phyloP scores from a whole-genome alignment of 495 filamentous ascomycete species.

The Xylaria venustula region DNA sequence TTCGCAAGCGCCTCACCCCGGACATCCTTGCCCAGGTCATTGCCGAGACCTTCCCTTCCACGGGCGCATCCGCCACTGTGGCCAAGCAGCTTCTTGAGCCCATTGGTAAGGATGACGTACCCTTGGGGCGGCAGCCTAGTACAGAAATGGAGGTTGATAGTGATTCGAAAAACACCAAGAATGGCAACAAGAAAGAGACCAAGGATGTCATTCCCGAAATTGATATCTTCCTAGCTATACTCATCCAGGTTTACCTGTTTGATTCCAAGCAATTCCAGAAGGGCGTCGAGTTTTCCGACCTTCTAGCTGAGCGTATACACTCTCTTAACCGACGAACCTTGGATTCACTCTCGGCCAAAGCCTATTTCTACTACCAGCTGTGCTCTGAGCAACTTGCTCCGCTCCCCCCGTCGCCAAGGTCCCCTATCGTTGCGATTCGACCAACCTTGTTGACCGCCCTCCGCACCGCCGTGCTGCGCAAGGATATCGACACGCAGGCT shows the following conservation, averaged over 20 bases:
- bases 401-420: slow-evolving; percentile 80
- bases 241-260: slow-evolving; percentile 85
- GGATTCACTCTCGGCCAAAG: slow-evolving; percentile 88
- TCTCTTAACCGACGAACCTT: slow-evolving; percentile 88
- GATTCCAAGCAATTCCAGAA: slow-evolving; percentile 75
- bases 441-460: slow-evolving; percentile 84
- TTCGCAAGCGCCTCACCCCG: slow-evolving; percentile 84
- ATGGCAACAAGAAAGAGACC: slow-evolving; percentile 53
- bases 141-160: slow-evolving; percentile 78
- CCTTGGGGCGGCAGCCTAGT: slow-evolving; percentile 52
- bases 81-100: slow-evolving; percentile 69
- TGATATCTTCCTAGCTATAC: slow-evolving; percentile 86
- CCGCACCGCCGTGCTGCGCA: slow-evolving; percentile 87
- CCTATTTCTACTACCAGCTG: slow-evolving; percentile 96
- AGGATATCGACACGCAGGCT: slow-evolving; percentile 94
- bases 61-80: slow-evolving; percentile 53
- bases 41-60: slow-evolving; percentile 68
- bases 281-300: slow-evolving; percentile 79
- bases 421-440: slow-evolving; percentile 80
- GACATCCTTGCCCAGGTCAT: slow-evolving; percentile 80
- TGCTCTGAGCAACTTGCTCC: slow-evolving; percentile 89
- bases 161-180: slow-evolving; percentile 52
- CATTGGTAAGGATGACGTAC: slow-evolving; percentile 61
- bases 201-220: slow-evolving; percentile 86
- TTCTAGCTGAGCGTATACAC: slow-evolving; percentile 80